Conservation (phyloP, 176 grass and related monocot genomes). For the Cymbopogon citratus region DNA sequence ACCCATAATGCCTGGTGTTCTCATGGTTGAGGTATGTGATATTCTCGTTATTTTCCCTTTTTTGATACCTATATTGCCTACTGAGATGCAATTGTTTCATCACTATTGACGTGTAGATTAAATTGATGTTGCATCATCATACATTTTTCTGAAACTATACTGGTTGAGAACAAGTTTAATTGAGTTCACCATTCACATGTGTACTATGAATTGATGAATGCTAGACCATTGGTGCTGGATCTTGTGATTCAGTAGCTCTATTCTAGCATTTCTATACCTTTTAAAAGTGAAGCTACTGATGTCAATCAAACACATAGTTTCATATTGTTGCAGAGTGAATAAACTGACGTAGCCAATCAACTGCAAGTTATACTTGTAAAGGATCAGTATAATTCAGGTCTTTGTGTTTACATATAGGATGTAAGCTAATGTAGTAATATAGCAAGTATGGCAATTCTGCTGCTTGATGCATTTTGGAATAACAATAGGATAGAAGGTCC, state of each 20-base stretch:
- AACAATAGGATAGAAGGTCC: not conserved
- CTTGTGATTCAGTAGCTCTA: not conserved
- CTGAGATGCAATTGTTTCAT: not conserved
- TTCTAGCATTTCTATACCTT: not conserved
- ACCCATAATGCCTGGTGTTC: slow-evolving; percentile 83
- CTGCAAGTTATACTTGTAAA: slow-evolving; percentile 31
- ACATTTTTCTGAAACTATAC: not conserved
- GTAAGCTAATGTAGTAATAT: not conserved
- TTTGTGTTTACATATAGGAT: not conserved
- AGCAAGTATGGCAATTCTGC: not conserved
- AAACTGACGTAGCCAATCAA: slow-evolving; percentile 37
- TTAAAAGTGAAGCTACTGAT: not conserved
- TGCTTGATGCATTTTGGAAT: not conserved
- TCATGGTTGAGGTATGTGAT: slow-evolving; percentile 67
- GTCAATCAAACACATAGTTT: not conserved
- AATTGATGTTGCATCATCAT: not conserved
- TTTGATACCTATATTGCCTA: not conserved
- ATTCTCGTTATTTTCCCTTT: not conserved
- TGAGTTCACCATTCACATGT: not conserved
- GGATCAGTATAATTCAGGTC: not conserved
- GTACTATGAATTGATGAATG: not conserved
- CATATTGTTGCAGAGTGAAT: slow-evolving; percentile 2
- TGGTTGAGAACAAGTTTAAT: not conserved
- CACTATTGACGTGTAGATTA: not conserved
- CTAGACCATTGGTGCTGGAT: not conserved